These are phyloP conservation scores for Ceratorhiza oryzae-sativae DNA, from an alignment of 1,284 basidiomycete species.

Conservation along the genomic window DNA sequence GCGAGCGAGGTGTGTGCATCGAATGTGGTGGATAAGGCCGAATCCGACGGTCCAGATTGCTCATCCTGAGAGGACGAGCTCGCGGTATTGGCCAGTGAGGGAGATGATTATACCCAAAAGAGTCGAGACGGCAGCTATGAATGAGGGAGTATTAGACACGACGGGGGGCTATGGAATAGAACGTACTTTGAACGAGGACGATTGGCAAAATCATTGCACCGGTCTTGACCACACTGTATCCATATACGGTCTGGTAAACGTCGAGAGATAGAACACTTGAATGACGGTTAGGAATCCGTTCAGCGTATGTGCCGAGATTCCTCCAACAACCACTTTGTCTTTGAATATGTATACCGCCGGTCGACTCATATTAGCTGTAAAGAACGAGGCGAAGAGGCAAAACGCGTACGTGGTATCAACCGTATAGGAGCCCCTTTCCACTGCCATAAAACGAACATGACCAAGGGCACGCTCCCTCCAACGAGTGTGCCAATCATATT, in stretches of 20 bases:
- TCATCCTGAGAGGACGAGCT: constrained; percentile 54
- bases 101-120: constrained; percentile 51
- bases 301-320: constrained; percentile 50
- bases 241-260: constrained; percentile 57
- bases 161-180: too few relatives aligned
- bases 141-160: neutral
- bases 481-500: constrained; percentile 1
- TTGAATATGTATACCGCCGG: constrained; percentile 52
- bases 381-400: neutral
- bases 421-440: constrained; percentile 52
- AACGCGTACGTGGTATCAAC: constrained; percentile 47
- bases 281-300: constrained; percentile 44
- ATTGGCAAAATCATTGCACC: constrained; percentile 56
- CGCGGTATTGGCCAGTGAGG: constrained; percentile 53
- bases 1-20: constrained; percentile 49
- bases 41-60: constrained; percentile 54
- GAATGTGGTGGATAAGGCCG: constrained; percentile 54
- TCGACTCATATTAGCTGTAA: too few relatives aligned
- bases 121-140: constrained; percentile 44
- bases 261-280: constrained; percentile 51
- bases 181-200: constrained; percentile 49
- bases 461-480: neutral
- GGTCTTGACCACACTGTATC: constrained; percentile 54
- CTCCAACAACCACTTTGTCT: constrained; percentile 51
- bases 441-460: constrained; percentile 53